phyloP scores from a whole-genome alignment of 139 green algal species.

The Chlorella vulgaris region DNA sequence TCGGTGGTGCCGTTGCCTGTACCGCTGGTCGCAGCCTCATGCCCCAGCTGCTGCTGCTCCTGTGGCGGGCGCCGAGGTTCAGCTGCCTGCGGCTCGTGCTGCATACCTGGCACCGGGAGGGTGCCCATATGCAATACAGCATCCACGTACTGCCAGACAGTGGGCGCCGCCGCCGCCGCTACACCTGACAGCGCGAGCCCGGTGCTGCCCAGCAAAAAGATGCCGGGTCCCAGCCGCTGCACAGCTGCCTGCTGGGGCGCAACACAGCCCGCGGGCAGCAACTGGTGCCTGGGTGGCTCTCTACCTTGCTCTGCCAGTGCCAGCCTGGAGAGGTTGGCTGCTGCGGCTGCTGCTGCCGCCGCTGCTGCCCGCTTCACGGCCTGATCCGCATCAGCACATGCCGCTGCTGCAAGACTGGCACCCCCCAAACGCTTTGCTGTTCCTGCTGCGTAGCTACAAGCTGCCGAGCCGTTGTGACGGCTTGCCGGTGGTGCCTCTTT shows the following conservation, averaged over 20 bases:
- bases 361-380: no score
- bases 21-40: background rate
- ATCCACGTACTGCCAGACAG: constrained; percentile 63
- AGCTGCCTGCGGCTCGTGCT: background rate
- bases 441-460: no score
- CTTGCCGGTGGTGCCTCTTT: no score
- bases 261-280: constrained; percentile 38
- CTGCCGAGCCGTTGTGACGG: no score
- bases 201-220: constrained; percentile 49
- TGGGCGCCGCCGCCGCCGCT: constrained; percentile 15
- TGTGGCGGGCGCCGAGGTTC: constrained; percentile 11
- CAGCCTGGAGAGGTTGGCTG: no score
- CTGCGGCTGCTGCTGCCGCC: background rate
- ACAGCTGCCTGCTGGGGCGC: background rate
- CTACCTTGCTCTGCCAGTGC: background rate
- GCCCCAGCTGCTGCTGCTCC: background rate
- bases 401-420: no score
- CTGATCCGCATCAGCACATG: no score
- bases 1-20: background rate
- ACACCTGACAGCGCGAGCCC: constrained; percentile 45
- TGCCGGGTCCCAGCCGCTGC: constrained; percentile 3
- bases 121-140: constrained; percentile 67
- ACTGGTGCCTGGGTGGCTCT: constrained; percentile 31
- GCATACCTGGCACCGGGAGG: constrained; percentile 32
- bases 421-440: no score